Conservation (phyloP, 129 eudicot species). For the Flaveria trinervia region DNA sequence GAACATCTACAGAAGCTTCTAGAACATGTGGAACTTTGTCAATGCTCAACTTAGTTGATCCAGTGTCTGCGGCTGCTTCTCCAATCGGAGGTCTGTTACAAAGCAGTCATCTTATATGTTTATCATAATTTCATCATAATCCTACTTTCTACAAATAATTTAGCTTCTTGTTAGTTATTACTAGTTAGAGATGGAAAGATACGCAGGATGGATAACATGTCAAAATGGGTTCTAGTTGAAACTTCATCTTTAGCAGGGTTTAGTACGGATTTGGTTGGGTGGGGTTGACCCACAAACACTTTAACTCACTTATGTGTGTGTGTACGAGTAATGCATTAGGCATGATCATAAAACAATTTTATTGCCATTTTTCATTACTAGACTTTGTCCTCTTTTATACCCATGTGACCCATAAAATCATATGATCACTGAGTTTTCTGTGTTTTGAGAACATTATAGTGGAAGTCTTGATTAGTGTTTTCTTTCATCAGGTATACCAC, state of each 20-base stretch:
- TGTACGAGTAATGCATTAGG: not conserved
- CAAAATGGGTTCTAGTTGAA: not conserved
- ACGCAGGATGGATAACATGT: not conserved
- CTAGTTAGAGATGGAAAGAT: not conserved
- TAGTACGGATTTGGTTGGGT: not conserved
- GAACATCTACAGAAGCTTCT: conserved; percentile 81
- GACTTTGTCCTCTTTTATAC: not conserved
- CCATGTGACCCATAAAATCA: not conserved
- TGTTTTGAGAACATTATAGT: conserved; percentile 10
- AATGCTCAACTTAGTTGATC: conserved; percentile 94
- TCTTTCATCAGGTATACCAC: conserved; percentile 79
- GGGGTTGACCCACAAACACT: not conserved
- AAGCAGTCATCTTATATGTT: not conserved
- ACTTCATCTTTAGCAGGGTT: not conserved
- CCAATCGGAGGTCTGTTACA: conserved; percentile 78
- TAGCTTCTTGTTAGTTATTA: not conserved
- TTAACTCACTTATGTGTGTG: no score
- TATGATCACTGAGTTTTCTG: not conserved
- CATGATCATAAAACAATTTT: not conserved
- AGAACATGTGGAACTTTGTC: conserved; percentile 76
- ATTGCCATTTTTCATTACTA: not conserved
- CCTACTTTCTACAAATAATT: conserved; percentile 5
- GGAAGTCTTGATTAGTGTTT: conserved; percentile 18
- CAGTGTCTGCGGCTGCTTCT: conserved; percentile 96
- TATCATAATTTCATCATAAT: conserved; percentile 16